Evolutionary conservation across 495 filamentous ascomycete genomes (phyloP).

Genomic region (Beverwykella pulmonaria): DNA sequence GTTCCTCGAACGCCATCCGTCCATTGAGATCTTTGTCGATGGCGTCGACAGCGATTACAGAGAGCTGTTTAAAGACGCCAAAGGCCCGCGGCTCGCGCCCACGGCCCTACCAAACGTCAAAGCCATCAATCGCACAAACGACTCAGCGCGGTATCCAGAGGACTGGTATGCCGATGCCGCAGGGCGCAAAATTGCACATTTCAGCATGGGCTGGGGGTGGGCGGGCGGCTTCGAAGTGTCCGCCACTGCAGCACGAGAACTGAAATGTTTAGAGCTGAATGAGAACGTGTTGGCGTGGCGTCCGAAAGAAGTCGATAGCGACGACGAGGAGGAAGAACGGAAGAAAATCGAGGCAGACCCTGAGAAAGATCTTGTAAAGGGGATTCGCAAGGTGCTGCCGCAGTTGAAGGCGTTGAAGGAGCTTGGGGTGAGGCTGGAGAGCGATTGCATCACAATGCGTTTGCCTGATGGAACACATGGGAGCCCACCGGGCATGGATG

Average conservation of each 20-base stretch:
- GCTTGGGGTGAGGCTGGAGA: constrained; percentile 15
- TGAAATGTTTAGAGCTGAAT: constrained; percentile 12
- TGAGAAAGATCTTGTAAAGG: neutral
- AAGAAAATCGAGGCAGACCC: neutral
- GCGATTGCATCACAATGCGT: neutral
- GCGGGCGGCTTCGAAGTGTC: neutral
- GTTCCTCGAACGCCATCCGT: constrained; percentile 6
- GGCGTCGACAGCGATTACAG: neutral
- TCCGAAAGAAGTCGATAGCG: neutral
- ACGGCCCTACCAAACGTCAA: constrained; percentile 9
- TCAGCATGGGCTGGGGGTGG: neutral
- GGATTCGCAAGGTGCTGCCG: constrained; percentile 1
- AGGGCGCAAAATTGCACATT: constrained; percentile 5
- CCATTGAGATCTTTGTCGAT: constrained; percentile 15
- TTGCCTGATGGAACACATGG: neutral
- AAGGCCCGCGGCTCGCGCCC: neutral
- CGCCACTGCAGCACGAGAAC: neutral
- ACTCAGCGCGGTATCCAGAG: neutral
- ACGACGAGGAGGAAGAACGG: constrained; percentile 1
- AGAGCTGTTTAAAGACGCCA: neutral
- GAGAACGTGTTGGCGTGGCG: constrained; percentile 5
- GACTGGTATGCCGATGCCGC: constrained; percentile 9
- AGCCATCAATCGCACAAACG: neutral
- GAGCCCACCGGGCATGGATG: constrained; percentile 11
- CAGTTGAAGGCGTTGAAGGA: constrained; percentile 6